Percentiles rank a stretch among this genome's conserved stretches.
phyloP scores from a whole-genome alignment of 179 eudicot species.

The Actinidia chinensis region DNA sequence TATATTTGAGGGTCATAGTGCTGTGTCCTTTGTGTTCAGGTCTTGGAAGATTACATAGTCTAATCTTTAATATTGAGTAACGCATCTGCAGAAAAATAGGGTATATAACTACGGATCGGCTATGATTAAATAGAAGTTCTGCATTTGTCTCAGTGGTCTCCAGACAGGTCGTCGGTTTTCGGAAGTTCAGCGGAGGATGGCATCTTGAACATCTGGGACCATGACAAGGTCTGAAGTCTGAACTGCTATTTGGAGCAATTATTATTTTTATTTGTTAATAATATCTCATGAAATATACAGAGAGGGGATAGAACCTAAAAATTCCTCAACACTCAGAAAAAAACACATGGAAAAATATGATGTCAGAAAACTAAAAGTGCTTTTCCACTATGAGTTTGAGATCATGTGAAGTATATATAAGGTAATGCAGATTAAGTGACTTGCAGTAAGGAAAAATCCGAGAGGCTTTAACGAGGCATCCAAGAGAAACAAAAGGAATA shows the following conservation, averaged over 20 bases:
- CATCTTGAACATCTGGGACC: constrained; percentile 85
- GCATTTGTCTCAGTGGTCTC: constrained; percentile 80
- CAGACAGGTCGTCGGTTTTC: constrained; percentile 87
- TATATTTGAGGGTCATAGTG: constrained; percentile 80
- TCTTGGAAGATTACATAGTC: constrained; percentile 19
- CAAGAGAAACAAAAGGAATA: constrained; percentile 9
- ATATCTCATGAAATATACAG: neutral
- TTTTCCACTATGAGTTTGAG: neutral
- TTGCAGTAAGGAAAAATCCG: neutral
- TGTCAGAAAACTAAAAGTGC: neutral
- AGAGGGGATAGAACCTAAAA: neutral
- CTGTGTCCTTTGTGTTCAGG: constrained; percentile 96
- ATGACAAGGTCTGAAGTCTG: constrained; percentile 52
- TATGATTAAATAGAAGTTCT: neutral
- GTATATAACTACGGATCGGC: neutral
- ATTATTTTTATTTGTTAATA: neutral
- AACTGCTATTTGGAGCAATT: neutral
- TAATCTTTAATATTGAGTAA: neutral
- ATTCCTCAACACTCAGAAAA: neutral
- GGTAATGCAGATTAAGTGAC: neutral
- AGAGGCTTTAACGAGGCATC: constrained; percentile 4
- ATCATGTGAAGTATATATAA: neutral
- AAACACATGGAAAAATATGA: neutral
- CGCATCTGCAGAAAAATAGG: neutral
- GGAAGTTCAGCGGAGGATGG: constrained; percentile 99